Conservation (phyloP, 805 yeast species). For the Zygoascus bituminiphila region DNA sequence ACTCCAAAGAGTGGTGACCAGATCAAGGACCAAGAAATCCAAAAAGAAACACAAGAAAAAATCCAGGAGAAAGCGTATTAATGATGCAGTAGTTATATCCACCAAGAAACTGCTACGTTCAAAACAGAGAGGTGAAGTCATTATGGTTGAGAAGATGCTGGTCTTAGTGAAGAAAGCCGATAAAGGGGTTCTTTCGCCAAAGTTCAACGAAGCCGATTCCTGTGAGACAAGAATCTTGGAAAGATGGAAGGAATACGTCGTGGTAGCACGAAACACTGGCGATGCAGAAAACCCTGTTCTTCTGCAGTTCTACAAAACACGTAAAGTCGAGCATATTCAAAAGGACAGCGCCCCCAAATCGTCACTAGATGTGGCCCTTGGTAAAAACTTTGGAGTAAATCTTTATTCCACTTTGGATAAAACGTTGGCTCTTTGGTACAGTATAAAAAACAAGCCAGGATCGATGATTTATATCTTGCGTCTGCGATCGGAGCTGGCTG, state of each 20-base stretch:
- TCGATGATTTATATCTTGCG: conserved; percentile 44
- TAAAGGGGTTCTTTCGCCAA: conserved; percentile 23
- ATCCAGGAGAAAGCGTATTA: neutral
- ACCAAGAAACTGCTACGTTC: conserved; percentile 11
- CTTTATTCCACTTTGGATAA: conserved; percentile 65
- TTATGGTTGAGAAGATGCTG: conserved; percentile 60
- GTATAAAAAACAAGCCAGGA: conserved; percentile 13
- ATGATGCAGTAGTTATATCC: conserved; percentile 4
- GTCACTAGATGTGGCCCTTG: conserved; percentile 19
- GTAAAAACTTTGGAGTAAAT: conserved; percentile 33
- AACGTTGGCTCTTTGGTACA: conserved; percentile 46
- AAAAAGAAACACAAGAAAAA: neutral
- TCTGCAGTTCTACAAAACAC: conserved; percentile 52
- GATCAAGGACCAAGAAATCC: neutral
- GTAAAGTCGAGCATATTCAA: conserved; percentile 29
- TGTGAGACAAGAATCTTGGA: conserved; percentile 51
- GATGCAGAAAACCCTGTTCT: conserved; percentile 42
- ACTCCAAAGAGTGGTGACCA: neutral
- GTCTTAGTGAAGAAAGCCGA: conserved; percentile 46
- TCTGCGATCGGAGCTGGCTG: conserved; percentile 43
- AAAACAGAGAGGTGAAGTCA: conserved; percentile 45
- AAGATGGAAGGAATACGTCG: conserved; percentile 73
- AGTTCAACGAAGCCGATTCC: conserved; percentile 43
- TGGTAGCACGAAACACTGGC: conserved; percentile 61
- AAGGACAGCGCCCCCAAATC: conserved; percentile 14